Conservation (phyloP, 2,329 filamentous ascomycete species). For the Hypoxylon sp. region DNA sequence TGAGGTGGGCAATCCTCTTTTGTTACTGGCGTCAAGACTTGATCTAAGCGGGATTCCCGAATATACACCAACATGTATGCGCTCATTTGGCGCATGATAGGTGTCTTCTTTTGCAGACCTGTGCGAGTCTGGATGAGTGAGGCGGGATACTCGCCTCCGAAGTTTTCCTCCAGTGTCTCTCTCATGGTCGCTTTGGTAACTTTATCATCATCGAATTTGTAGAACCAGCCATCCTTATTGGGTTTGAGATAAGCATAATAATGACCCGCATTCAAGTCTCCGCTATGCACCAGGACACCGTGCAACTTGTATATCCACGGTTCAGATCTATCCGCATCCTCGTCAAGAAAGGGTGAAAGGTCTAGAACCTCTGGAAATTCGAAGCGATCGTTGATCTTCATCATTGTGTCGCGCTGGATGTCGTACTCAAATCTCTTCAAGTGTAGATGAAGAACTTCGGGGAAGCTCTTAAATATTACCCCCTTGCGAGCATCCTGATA, state of each 20-base stretch:
- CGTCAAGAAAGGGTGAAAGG: conserved; percentile 86
- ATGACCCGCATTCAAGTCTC: conserved; percentile 95
- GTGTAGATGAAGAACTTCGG: conserved; percentile 92
- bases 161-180: conserved; percentile 96
- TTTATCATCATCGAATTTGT: conserved; percentile 96
- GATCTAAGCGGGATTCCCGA: conserved; percentile 84
- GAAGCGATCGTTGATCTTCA: conserved; percentile 96
- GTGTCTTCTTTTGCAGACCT: conserved; percentile 66
- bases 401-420: conserved; percentile 95
- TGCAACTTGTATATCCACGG: conserved; percentile 93
- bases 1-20: conserved; percentile 84
- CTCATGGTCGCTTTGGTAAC: conserved; percentile 93
- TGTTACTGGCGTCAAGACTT: conserved; percentile 81
- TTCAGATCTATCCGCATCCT: conserved; percentile 87
- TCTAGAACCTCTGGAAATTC: conserved; percentile 89
- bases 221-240: conserved; percentile 92
- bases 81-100: conserved; percentile 77
- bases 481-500: conserved; percentile 97
- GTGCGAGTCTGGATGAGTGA: conserved; percentile 62
- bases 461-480: conserved; percentile 96
- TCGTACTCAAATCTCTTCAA: conserved; percentile 99
- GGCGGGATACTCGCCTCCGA: conserved; percentile 83
- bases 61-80: conserved; percentile 99
- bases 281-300: conserved; percentile 94
- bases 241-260: conserved; percentile 99